Conservation (phyloP, 345 rosid genomes). For the Sisymbrium irio region DNA sequence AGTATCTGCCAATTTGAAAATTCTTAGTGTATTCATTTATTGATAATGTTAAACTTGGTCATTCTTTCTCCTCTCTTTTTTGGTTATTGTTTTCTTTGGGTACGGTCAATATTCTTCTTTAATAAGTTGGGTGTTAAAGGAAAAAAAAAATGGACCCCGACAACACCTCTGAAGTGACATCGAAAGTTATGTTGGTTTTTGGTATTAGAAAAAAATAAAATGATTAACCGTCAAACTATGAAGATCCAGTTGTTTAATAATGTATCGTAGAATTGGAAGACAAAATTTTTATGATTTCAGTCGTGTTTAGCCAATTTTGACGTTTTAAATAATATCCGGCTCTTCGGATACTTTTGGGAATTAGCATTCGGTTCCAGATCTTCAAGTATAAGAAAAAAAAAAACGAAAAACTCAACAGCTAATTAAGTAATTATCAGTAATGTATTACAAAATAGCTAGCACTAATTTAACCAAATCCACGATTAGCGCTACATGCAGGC, state of each 20-base stretch:
- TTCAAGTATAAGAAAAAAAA: background rate
- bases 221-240: background rate
- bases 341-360: background rate
- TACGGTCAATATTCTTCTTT: background rate
- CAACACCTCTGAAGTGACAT: background rate
- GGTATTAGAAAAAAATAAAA: too few species aligned
- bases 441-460: background rate
- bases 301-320: background rate
- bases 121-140: background rate
- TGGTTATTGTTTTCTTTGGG: too few species aligned
- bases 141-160: background rate
- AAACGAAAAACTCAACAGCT: background rate
- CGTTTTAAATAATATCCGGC: background rate
- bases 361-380: background rate
- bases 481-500: slow-evolving; percentile 19
- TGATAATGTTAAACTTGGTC: background rate
- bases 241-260: background rate
- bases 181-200: background rate
- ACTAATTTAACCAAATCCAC: slow-evolving; percentile 1
- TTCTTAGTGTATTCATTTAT: background rate
- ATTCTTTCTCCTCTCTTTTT: background rate
- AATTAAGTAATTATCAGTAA: background rate
- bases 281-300: background rate
- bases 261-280: background rate
- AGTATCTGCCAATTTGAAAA: background rate